These are phyloP conservation scores for Leccinum imitatum DNA, from an alignment of 768 basidiomycete genomes.

Conservation along the genomic window DNA sequence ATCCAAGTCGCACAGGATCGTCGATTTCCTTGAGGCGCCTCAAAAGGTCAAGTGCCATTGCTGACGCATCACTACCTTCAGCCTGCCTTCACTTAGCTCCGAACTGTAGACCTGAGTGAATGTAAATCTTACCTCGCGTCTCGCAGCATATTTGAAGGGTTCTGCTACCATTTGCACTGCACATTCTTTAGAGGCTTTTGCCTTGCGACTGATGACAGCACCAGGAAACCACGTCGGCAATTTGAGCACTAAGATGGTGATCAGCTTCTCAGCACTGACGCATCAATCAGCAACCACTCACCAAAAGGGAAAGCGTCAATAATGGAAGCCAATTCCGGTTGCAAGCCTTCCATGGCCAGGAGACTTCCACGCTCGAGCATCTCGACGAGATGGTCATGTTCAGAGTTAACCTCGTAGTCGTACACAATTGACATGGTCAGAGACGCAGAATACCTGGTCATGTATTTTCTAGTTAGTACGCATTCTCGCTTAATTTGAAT, in stretches of 20 bases:
- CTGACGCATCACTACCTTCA: constrained; percentile 9
- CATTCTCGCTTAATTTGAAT: too few species aligned
- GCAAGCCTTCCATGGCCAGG: constrained; percentile 13
- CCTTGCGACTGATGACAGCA: constrained; percentile 27
- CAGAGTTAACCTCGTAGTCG: constrained; percentile 36
- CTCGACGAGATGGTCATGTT: constrained; percentile 38
- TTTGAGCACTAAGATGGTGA: constrained; percentile 15
- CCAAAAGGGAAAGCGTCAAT: constrained; percentile 25
- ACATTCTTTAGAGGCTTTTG: constrained; percentile 5
- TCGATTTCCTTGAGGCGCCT: not conserved
- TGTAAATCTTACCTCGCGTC: constrained; percentile 10
- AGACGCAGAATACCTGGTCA: constrained; percentile 32
- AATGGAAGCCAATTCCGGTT: constrained; percentile 18
- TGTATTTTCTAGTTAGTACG: not conserved
- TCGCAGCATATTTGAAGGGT: constrained; percentile 15
- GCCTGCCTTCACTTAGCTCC: constrained; percentile 7
- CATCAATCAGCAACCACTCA: not conserved
- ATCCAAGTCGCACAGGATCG: constrained; percentile 12
- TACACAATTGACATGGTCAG: constrained; percentile 43
- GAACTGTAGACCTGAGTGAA: not conserved
- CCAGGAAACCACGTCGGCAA: constrained; percentile 28
- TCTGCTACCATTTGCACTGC: constrained; percentile 15
- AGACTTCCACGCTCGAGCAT: constrained; percentile 35
- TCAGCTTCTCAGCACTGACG: not conserved
- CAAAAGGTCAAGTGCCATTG: constrained; percentile 16